Base-by-base conservation (phyloP, 106 monocot genomes). In the Allium sativum region DNA sequence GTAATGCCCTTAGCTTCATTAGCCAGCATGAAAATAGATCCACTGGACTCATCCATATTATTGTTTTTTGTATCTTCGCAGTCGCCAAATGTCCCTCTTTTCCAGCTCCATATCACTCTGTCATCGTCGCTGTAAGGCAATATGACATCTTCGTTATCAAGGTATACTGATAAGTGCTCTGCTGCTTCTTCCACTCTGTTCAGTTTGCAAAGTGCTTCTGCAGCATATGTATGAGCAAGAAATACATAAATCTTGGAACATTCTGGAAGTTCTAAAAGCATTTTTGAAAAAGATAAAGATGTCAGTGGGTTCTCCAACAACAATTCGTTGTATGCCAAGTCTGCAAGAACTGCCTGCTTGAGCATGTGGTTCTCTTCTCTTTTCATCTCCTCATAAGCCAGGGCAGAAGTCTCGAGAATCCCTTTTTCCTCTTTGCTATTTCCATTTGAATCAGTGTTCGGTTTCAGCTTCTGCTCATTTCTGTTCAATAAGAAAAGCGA, bases 131-230 rank as follows among this genome's bases (percentile, higher is more conserved):
- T 72, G 70, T 74, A 90, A 40, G 96, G 96, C 17, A 82, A 61
- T 21, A 73, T 66, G 8, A 80, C 42, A 20, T 64, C 21, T 18
- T 63, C 64, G 14, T 69, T 71, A 44, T 68, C 73, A 51, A 93
- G 16, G 44, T 78, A 96, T 12, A 65, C 43, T 7, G 79, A 71
- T n/a, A 96, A 67, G 16, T 75, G 68, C 42, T 91, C 84, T n/a
- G 73, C 76, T 55, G 96, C 90, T 75, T 91, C 96, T 52, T 75
- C 72, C 4, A 74, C 77, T 55, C 76, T 59, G 61, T 84, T 87
- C 19, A 96, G 74, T 21, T 43, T 59, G 59, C 90, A 90, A 11
- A 91, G 84, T 65, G 96, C 90, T 80, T 96, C 96, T 8, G 90
- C 96, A 9, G 96, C 83, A 78, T 96, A 96, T 44, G 84, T 63